Percentiles rank a stretch among this genome's conserved stretches.
These are phyloP conservation scores for Ascochyta pisi DNA, from an alignment of 2,329 filamentous ascomycete genomes.

Conservation along the genomic window DNA sequence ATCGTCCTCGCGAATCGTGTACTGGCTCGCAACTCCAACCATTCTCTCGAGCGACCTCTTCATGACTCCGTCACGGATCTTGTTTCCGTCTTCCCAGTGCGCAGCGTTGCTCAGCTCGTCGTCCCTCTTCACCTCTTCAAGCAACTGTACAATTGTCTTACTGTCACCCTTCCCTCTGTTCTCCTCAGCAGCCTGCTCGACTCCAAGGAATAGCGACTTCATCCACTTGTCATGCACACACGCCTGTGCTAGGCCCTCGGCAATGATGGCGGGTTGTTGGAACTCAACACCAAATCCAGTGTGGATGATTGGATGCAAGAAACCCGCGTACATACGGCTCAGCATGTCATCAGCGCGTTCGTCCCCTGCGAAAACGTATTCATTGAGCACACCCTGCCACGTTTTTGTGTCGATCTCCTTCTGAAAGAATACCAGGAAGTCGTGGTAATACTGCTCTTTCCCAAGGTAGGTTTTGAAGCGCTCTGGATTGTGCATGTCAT, in stretches of 20 bases:
- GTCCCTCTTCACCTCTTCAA: constrained; percentile 65
- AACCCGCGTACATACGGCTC: constrained; percentile 70
- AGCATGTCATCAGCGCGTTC: constrained; percentile 73
- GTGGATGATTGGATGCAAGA: constrained; percentile 83
- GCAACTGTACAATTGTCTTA: constrained; percentile 63
- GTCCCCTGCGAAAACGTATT: constrained; percentile 73
- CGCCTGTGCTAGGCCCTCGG: constrained; percentile 79
- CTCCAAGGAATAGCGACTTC: constrained; percentile 59
- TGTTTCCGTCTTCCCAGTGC: constrained; percentile 64
- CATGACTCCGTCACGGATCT: constrained; percentile 73
- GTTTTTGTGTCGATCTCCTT: constrained; percentile 70
- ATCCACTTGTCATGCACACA: constrained; percentile 71
- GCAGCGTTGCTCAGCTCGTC: constrained; percentile 63
- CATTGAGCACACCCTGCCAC: constrained; percentile 67
- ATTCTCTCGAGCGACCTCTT: constrained; percentile 68
- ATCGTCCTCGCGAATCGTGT: constrained; percentile 56
- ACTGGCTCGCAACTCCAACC: constrained; percentile 65
- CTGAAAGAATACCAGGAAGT: constrained; percentile 80
- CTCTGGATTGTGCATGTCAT: constrained; percentile 64
- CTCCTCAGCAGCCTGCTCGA: constrained; percentile 58
- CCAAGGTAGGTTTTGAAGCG: constrained; percentile 68
- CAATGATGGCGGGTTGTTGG: constrained; percentile 78
- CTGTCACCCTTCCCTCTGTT: constrained; percentile 21
- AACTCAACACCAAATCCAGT: constrained; percentile 87
- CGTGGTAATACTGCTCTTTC: constrained; percentile 69